Percentiles rank a stretch among this genome's conserved stretches.
Evolutionary conservation across 148 eudicot genomes (phyloP).

Genomic region (Mesembryanthemum crystallinum): DNA sequence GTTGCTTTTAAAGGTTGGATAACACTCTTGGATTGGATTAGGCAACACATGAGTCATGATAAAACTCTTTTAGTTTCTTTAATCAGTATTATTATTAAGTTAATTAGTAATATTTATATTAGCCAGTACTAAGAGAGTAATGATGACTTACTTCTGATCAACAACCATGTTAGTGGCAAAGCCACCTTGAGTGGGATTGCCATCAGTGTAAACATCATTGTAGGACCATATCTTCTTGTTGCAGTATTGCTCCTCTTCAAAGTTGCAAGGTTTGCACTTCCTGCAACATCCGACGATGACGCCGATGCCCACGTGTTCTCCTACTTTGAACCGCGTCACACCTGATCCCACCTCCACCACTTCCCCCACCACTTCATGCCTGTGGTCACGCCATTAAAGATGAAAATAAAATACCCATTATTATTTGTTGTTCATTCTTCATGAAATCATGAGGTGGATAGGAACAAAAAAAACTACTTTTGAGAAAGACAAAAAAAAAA

Average conservation of each 20-base stretch:
- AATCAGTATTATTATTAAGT: no score
- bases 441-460: not conserved
- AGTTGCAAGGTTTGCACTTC: slow-evolving; percentile 60
- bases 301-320: slow-evolving; percentile 74
- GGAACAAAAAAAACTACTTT: no score
- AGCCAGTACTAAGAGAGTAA: not conserved
- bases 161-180: slow-evolving; percentile 65
- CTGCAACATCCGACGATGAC: slow-evolving; percentile 68
- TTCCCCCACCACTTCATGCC: slow-evolving; percentile 94
- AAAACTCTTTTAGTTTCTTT: no score
- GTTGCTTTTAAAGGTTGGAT: no score
- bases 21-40: no score
- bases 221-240: slow-evolving; percentile 91
- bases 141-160: slow-evolving; percentile 63
- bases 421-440: not conserved
- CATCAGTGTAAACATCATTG: slow-evolving; percentile 88
- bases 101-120: no score
- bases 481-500: no score
- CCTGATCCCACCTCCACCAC: slow-evolving; percentile 67
- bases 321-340: slow-evolving; percentile 64
- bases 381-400: slow-evolving; percentile 16
- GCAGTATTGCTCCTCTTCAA: slow-evolving; percentile 81
- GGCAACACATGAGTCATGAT: no score
- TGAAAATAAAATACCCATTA: not conserved
- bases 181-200: slow-evolving; percentile 91